Evolutionary conservation across 2,329 filamentous ascomycete genomes (phyloP).

Genomic region (Diplodia corticola): DNA sequence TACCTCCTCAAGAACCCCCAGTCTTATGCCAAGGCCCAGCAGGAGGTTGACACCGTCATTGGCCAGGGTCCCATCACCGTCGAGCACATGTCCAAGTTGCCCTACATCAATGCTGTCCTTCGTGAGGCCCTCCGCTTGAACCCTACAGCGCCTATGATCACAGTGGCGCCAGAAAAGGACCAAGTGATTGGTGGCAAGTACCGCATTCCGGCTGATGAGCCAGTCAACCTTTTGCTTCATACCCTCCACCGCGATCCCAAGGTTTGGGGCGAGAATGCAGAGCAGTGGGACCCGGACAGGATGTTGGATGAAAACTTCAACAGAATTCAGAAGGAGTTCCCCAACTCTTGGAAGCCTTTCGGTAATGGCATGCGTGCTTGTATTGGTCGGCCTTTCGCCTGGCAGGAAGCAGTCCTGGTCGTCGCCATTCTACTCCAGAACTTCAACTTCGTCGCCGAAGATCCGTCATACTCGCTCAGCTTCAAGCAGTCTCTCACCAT

Average conservation of each 20-base stretch:
- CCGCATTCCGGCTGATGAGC: constrained; percentile 36
- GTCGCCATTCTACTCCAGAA: constrained; percentile 47
- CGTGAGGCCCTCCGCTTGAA: constrained; percentile 58
- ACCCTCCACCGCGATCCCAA: constrained; percentile 45
- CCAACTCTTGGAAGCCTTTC: constrained; percentile 54
- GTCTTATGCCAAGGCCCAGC: constrained; percentile 51
- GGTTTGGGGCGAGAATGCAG: constrained; percentile 48
- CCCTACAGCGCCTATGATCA: constrained; percentile 56
- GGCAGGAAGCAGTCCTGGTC: constrained; percentile 54
- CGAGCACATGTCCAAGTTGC: constrained; percentile 53
- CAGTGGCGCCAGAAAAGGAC: constrained; percentile 35
- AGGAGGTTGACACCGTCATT: constrained; percentile 56
- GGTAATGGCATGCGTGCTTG: constrained; percentile 56
- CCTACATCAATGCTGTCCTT: constrained; percentile 57
- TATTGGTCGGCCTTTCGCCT: constrained; percentile 56
- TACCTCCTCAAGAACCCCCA: constrained; percentile 55
- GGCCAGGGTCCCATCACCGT: constrained; percentile 48
- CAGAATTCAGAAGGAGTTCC: constrained; percentile 40
- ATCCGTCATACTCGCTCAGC: constrained; percentile 46
- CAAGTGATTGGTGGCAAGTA: constrained; percentile 42
- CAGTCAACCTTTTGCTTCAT: constrained; percentile 35
- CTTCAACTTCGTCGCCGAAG: constrained; percentile 47
- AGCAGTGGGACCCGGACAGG: constrained; percentile 49
- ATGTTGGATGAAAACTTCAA: constrained; percentile 49
- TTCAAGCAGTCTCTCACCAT: constrained; percentile 49